Base-by-base conservation (phyloP, 345 rosid genomes). In the Physaria fendleri region DNA sequence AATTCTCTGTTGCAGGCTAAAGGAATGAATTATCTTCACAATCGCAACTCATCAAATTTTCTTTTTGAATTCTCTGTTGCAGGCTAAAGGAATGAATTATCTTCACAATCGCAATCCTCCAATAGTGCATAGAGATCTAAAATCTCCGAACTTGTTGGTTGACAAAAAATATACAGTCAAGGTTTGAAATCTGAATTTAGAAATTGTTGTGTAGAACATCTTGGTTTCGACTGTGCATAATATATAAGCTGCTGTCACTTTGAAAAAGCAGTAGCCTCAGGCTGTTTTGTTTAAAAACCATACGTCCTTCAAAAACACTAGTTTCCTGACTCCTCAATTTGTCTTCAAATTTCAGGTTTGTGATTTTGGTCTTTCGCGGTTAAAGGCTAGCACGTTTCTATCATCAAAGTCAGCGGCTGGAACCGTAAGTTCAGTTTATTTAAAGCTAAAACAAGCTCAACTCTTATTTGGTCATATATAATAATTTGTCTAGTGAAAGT, bases 11-110 rank as follows among this genome's bases (percentile, higher is more conserved):
- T 67, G 32, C 87, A 94, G 99, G 99, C 99, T 34, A 87, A 82
- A 77, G 99, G 99, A 65, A 87, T 94, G 99, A 94, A 94, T 79
- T 94, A 94, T 59, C 27, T 53, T 37, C 18, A 35, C 28, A n/a
- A n/a, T n/a, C n/a, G n/a, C n/a, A n/a, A n/a, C n/a, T n/a, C n/a
- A 34, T 60, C 0, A 0, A 30, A 37, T 1, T 20, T 32, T 56
- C 12, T 40, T 56, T 10, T 10, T 29, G 10, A 15, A 16, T 27
- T 33, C 35, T 45, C 50, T 55, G 50, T 40, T 67, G 32, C 87
- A 94, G 99, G 99, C 99, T 34, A 87, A 82, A 77, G 99, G 99
- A 65, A 87, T 94, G 99, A 94, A 94, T 79, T 94, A 94, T 77
- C 99, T 94, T 62, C 99, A 94, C 70, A 84, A 68, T 56, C 88